These are phyloP conservation scores for Podaxis rugospora DNA, from an alignment of 768 basidiomycete species.

Conservation along the genomic window DNA sequence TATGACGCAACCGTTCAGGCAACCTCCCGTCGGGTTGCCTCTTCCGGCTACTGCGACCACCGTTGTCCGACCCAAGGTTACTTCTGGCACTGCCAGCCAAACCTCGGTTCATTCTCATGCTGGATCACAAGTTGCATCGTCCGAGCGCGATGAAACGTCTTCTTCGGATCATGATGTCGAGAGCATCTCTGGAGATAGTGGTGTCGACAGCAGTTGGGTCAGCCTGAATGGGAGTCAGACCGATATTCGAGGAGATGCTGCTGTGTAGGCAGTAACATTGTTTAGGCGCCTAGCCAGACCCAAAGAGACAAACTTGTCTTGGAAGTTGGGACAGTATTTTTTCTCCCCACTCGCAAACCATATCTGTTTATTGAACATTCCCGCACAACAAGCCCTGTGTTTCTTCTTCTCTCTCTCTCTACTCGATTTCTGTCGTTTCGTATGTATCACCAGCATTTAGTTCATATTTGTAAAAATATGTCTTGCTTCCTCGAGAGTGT, in stretches of 20 bases:
- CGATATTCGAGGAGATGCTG: background rate
- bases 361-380: conserved; percentile 6
- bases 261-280: background rate
- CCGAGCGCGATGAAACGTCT: conserved; percentile 37
- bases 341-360: background rate
- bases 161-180: conserved; percentile 68
- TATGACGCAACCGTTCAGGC: conserved; percentile 41
- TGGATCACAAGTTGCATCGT: conserved; percentile 12
- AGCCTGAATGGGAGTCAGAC: conserved; percentile 37
- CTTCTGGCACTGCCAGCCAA: conserved; percentile 7
- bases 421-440: background rate
- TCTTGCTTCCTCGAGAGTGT: background rate
- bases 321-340: background rate
- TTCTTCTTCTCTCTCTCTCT: background rate
- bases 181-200: conserved; percentile 49
- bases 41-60: conserved; percentile 17
- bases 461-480: conserved; percentile 2
- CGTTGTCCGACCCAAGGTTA: conserved; percentile 9
- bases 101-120: background rate
- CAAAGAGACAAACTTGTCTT: background rate
- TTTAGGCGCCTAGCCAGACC: background rate
- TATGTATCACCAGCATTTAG: background rate
- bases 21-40: conserved; percentile 28
- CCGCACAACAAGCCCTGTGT: background rate
- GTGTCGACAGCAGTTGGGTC: conserved; percentile 64